Percentiles rank a stretch among this genome's conserved stretches.
phyloP scores from a whole-genome alignment of 2,329 filamentous ascomycete species.

The Hymenoscyphus scutula region DNA sequence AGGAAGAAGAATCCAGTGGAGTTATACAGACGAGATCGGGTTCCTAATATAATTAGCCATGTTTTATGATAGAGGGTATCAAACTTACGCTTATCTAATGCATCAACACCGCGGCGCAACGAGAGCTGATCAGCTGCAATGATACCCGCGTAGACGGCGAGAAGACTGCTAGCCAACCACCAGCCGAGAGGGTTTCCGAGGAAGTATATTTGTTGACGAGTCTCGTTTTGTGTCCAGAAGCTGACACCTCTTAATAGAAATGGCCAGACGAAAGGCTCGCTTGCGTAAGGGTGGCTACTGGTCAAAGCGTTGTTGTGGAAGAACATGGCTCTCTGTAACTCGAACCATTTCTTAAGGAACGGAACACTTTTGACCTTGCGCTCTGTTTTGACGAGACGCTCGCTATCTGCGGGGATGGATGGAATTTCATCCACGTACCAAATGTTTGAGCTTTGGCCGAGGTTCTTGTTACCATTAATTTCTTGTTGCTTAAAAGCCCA shows the following conservation, averaged over 20 bases:
- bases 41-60: constrained; percentile 50
- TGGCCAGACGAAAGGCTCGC: constrained; percentile 94
- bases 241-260: constrained; percentile 96
- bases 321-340: constrained; percentile 98
- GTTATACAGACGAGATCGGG: constrained; percentile 93
- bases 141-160: constrained; percentile 92
- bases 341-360: constrained; percentile 92
- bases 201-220: constrained; percentile 97
- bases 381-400: constrained; percentile 72
- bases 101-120: constrained; percentile 87
- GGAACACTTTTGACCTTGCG: constrained; percentile 79
- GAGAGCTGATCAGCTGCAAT: constrained; percentile 91
- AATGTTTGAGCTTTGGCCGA: constrained; percentile 83
- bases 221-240: constrained; percentile 98
- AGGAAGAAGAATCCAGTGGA: constrained; percentile 99
- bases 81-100: constrained; percentile 84
- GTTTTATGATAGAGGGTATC: neutral
- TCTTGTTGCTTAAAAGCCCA: constrained; percentile 98
- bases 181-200: constrained; percentile 94
- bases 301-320: constrained; percentile 98
- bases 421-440: constrained; percentile 93
- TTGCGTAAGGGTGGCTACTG: constrained; percentile 93
- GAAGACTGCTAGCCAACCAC: constrained; percentile 90
- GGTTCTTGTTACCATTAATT: constrained; percentile 98
- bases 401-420: constrained; percentile 65